Percentiles rank a stretch among this genome's conserved stretches.
phyloP scores from a whole-genome alignment of 257 asterid species.

The Pogostemon cablin region DNA sequence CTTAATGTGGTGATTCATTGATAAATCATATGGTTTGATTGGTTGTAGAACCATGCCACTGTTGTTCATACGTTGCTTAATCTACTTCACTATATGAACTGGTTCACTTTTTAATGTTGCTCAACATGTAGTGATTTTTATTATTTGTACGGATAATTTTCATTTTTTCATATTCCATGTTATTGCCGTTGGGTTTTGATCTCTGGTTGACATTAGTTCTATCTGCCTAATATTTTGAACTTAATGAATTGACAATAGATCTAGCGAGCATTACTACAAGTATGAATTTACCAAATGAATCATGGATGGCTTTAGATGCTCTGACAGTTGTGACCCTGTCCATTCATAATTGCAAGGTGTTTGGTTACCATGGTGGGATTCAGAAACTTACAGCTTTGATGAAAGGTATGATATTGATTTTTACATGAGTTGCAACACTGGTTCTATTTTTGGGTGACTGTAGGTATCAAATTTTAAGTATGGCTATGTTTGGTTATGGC shows the following conservation, averaged over 20 bases:
- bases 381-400: conserved; percentile 89
- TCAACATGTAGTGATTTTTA: conserved; percentile 17
- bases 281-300: conserved; percentile 56
- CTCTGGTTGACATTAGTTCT: conserved; percentile 4
- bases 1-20: neutral
- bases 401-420: conserved; percentile 62
- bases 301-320: conserved; percentile 80
- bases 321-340: conserved; percentile 76
- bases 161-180: conserved; percentile 2
- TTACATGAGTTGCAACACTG: conserved; percentile 16
- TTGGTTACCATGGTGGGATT: conserved; percentile 82
- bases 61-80: conserved; percentile 6
- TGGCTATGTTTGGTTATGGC: too few species aligned
- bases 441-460: conserved; percentile 24
- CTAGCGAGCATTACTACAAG: conserved; percentile 53
- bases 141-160: conserved; percentile 7
- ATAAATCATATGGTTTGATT: conserved; percentile 5
- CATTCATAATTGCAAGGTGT: conserved; percentile 84
- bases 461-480: neutral
- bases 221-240: conserved; percentile 23
- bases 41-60: neutral
- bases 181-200: conserved; percentile 8
- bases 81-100: neutral
- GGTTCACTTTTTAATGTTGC: conserved; percentile 11
- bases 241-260: conserved; percentile 45